Base-by-base conservation (phyloP, 2,329 filamentous ascomycete species). In the Ploettnerulaceae sp. region DNA sequence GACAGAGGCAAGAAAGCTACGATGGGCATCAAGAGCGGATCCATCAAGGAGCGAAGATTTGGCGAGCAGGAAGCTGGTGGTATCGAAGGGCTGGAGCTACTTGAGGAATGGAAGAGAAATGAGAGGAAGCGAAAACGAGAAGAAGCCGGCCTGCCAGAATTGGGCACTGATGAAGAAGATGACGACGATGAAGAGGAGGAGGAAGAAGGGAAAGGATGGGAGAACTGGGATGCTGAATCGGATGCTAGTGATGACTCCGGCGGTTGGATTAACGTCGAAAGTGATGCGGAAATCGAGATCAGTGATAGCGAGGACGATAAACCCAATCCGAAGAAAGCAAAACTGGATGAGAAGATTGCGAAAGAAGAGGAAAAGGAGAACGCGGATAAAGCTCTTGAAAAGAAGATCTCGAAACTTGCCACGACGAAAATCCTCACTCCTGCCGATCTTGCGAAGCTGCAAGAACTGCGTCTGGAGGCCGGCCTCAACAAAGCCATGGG, bases 381-480 rank as follows among this genome's bases (percentile, higher is more conserved):
- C 9, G 64, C 64, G n/a, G 67, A 71, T 5, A 64, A 59, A 36
- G 52, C 28, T 18, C 42, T 54, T 34, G 61, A 61, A 37, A 49
- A 71, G 46, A 70, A 72, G 52, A 76, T 81, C 55, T 81, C 84
- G 9, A 89, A 82, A 59, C 79, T 96, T 33, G 90, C 90, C n/a
- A 95, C 88, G 0, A 95, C 88, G 2, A 85, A 87, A 38, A 94
- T 98, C 55, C 82, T 98, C 52, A 98, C 93, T 0, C 93, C 93
- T 0, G 93, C 93, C 9, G 93, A 98, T 67, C 77, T 97, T n/a
- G 84, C 87, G 57, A 97, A 97, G 66, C 82, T 98, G 15, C 82
- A 88, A 52, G 91, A 96, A 67, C 81, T 98, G 18, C 86, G 88
- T 36, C 74, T 86, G 39, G 74, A 84, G 33, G 81, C 88, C 15